Percentiles rank a stretch among this genome's conserved stretches.
Evolutionary conservation across 768 basidiomycete genomes (phyloP).

Genomic region (Termitomyces sp.): DNA sequence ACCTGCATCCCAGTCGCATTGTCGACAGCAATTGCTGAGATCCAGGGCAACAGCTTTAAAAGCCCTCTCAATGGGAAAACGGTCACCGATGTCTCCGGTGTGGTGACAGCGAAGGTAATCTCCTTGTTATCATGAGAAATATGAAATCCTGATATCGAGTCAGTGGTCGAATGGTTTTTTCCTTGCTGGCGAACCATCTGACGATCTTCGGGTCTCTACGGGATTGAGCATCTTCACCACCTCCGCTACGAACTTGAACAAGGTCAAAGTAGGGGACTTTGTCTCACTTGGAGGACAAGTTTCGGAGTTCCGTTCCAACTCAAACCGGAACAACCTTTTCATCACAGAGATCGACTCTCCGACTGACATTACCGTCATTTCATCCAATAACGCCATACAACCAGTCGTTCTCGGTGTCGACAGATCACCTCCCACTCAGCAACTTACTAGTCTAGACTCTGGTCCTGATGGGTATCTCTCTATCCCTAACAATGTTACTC

Average conservation of each 20-base stretch:
- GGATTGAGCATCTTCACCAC: slow-evolving; percentile 47
- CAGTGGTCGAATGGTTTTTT: slow-evolving; percentile 45
- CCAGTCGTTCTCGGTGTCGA: slow-evolving; percentile 50
- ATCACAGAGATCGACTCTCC: slow-evolving; percentile 46
- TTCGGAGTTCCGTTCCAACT: slow-evolving; percentile 42
- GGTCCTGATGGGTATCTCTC: slow-evolving; percentile 52
- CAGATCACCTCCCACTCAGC: slow-evolving; percentile 45
- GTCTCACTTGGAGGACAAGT: slow-evolving; percentile 42
- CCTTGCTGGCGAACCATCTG: slow-evolving; percentile 35
- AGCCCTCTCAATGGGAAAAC: slow-evolving; percentile 41
- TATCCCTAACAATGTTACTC: slow-evolving; percentile 48
- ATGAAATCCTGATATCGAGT: not conserved
- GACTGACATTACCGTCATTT: slow-evolving; percentile 35
- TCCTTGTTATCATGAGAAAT: not conserved
- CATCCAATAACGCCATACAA: slow-evolving; percentile 37
- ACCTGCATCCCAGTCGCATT: slow-evolving; percentile 23
- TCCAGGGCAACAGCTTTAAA: slow-evolving; percentile 43
- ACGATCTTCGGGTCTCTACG: slow-evolving; percentile 43
- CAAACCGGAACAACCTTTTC: slow-evolving; percentile 38
- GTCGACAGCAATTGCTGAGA: slow-evolving; percentile 39
- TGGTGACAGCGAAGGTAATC: slow-evolving; percentile 49
- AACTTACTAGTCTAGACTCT: slow-evolving; percentile 42
- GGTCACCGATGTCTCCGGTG: slow-evolving; percentile 42
- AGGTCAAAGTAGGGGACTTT: slow-evolving; percentile 41
- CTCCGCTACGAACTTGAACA: slow-evolving; percentile 26